These are phyloP conservation scores for Myriangium duriaei DNA, from an alignment of 2,329 filamentous ascomycete species.

Conservation along the genomic window DNA sequence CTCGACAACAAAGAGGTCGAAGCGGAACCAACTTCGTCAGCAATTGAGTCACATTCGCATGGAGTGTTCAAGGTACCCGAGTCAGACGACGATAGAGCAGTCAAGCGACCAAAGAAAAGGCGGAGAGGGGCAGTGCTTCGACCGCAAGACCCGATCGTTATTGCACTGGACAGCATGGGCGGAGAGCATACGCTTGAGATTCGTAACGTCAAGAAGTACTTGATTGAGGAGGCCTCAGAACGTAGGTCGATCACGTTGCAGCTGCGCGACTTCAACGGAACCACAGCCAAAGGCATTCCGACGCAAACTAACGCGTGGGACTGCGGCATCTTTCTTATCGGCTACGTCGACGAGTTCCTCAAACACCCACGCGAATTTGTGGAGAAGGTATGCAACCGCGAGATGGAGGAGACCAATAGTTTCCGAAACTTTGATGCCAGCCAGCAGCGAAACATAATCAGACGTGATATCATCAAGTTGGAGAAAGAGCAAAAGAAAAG, in stretches of 20 bases:
- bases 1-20: background rate
- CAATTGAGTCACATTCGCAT: background rate
- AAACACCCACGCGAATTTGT: slow-evolving; percentile 60
- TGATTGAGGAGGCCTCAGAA: slow-evolving; percentile 57
- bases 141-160: slow-evolving; percentile 48
- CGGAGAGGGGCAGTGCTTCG: background rate
- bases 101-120: background rate
- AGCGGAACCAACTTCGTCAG: background rate
- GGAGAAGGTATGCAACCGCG: slow-evolving; percentile 49
- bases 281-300: slow-evolving; percentile 65
- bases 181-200: slow-evolving; percentile 50
- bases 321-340: slow-evolving; percentile 77
- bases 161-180: slow-evolving; percentile 82
- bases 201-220: slow-evolving; percentile 60
- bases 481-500: slow-evolving; percentile 46
- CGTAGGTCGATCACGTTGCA: slow-evolving; percentile 43
- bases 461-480: slow-evolving; percentile 51
- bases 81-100: slow-evolving; percentile 4
- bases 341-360: slow-evolving; percentile 74
- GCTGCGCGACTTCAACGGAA: slow-evolving; percentile 38
- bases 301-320: slow-evolving; percentile 75
- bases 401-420: slow-evolving; percentile 44
- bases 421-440: slow-evolving; percentile 44
- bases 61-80: slow-evolving; percentile 10
- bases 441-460: slow-evolving; percentile 51